These are phyloP conservation scores for Fagus sylvatica DNA, from an alignment of 306 rosid species.

Conservation along the genomic window DNA sequence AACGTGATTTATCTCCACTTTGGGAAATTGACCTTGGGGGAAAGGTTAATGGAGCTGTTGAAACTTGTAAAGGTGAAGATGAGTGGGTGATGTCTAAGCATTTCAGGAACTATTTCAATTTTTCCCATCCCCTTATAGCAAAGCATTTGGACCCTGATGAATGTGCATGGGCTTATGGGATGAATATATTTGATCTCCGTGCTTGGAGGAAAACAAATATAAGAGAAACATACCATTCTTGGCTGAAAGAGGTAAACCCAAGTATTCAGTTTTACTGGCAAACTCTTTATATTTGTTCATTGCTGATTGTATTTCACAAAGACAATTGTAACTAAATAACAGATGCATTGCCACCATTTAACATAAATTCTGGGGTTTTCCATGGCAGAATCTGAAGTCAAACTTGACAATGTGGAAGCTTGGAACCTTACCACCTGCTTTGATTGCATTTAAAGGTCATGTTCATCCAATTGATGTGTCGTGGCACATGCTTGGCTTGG, in stretches of 20 bases:
- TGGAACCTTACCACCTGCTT: slow-evolving; percentile 97
- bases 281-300: background rate
- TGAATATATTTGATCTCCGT: slow-evolving; percentile 89
- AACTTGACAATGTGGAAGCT: slow-evolving; percentile 95
- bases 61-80: slow-evolving; percentile 97
- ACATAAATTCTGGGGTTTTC: slow-evolving; percentile 4
- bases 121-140: slow-evolving; percentile 80
- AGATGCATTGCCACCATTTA: background rate
- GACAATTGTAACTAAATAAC: background rate
- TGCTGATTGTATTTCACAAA: background rate
- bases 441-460: slow-evolving; percentile 91
- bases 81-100: slow-evolving; percentile 96
- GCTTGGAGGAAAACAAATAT: slow-evolving; percentile 81
- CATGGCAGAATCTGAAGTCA: slow-evolving; percentile 77
- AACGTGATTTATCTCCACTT: slow-evolving; percentile 79
- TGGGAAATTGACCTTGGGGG: slow-evolving; percentile 92
- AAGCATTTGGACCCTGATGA: slow-evolving; percentile 81
- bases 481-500: slow-evolving; percentile 99
- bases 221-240: slow-evolving; percentile 81
- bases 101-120: slow-evolving; percentile 91
- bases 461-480: slow-evolving; percentile 81
- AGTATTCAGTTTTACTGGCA: background rate
- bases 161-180: slow-evolving; percentile 99
- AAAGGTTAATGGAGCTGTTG: slow-evolving; percentile 95
- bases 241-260: slow-evolving; percentile 87